Base-by-base conservation (phyloP, 441 rosid genomes). In the Euphorbia schlechtendalii region DNA sequence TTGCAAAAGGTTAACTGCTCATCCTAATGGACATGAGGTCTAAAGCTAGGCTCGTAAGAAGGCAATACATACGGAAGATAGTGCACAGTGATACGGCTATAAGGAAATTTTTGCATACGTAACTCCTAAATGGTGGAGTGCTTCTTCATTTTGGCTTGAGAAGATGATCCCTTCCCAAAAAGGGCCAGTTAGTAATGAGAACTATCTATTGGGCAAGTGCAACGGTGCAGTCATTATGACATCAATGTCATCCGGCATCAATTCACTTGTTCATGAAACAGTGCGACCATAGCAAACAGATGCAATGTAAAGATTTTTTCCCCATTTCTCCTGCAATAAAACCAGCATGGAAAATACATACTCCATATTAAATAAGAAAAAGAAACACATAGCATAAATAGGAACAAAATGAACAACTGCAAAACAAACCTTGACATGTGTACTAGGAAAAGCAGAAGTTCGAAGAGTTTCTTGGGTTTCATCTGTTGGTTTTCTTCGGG, bases 381-480 rank as follows among this genome's bases (percentile, higher is more conserved):
- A 30, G 55, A 43, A 46, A 20, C 21, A 52, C 22, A 4, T 32
- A 17, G 32, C 22, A 57, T 13, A 62, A 7, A 63, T 13, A 64
- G 56, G 48, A 62, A 25, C 22, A 63, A 32, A 46, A 68, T 11
- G 9, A 49, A 10, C 5, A 65, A 13, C 38, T 64, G 30, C 65
- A 71, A 20, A 54, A 61, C 62, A 40, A 52, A 90, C 99, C 96
- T 93, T 93, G 68, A 93, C 93, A 82, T 93, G 99, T 56, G 85
- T 83, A 68, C 92, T 90, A 20, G 99, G 99, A 72, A 93, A 93
- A 62, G 90, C 83, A 52, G 96, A 84, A 52, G 98, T 90, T 74
- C 96, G 78, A 52, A 93, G 96, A 45, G 97, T 93, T 75, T 93
- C 99, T 46, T 93, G 99, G 41, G 96, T 90, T 76, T 90, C 97